Percentiles rank a stretch among this genome's conserved stretches.
phyloP scores from a whole-genome alignment of 2,329 filamentous ascomycete species.

The Aspergillus sp. region DNA sequence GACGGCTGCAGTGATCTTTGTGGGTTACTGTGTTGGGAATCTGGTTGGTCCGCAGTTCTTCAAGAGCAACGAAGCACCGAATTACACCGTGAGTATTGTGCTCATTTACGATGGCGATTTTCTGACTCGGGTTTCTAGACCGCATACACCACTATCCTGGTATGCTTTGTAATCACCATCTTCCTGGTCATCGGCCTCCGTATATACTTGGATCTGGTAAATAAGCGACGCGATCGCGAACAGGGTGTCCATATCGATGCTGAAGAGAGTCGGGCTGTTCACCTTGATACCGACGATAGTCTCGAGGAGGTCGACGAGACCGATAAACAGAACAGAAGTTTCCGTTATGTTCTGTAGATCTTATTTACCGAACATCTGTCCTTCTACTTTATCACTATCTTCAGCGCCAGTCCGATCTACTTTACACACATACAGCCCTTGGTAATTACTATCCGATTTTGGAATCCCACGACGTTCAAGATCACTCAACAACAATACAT shows the following conservation, averaged over 20 bases:
- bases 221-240: slow-evolving; percentile 11
- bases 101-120: too few species aligned
- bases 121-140: slow-evolving; percentile 9
- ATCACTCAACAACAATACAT: too few species aligned
- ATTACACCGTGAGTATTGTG: slow-evolving; percentile 7
- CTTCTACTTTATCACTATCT: neutral
- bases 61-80: slow-evolving; percentile 11
- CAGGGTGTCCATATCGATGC: slow-evolving; percentile 14
- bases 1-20: slow-evolving; percentile 13
- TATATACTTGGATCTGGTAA: slow-evolving; percentile 14
- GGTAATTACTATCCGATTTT: too few species aligned
- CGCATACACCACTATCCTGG: slow-evolving; percentile 20
- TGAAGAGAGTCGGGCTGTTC: slow-evolving; percentile 10
- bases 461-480: too few species aligned
- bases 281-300: slow-evolving; percentile 10
- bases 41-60: slow-evolving; percentile 17
- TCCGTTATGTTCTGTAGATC: slow-evolving; percentile 17
- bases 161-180: slow-evolving; percentile 17
- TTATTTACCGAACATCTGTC: neutral
- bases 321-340: slow-evolving; percentile 17
- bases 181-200: slow-evolving; percentile 10
- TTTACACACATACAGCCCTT: too few species aligned
- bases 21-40: slow-evolving; percentile 17
- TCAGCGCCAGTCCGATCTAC: neutral
- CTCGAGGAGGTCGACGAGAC: slow-evolving; percentile 18